phyloP scores from a whole-genome alignment of 2,329 filamentous ascomycete species.

The Arthroderma sp. region DNA sequence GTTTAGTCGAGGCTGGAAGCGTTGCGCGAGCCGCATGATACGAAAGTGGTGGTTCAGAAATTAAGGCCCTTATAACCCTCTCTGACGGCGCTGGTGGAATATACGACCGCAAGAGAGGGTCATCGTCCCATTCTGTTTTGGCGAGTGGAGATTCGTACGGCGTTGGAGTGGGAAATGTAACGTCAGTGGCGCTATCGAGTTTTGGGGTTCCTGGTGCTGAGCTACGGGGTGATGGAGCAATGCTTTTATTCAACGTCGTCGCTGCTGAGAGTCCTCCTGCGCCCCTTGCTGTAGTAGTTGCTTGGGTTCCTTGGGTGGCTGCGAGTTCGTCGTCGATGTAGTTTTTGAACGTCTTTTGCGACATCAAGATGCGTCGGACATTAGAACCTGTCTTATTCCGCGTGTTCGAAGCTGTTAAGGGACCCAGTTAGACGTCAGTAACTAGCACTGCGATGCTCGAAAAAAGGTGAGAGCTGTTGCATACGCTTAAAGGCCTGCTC shows the following conservation, averaged over 20 bases:
- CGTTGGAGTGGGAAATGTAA: constrained; percentile 1
- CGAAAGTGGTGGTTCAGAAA: constrained; percentile 34
- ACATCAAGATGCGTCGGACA: constrained; percentile 34
- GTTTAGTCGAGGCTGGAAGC: constrained; percentile 17
- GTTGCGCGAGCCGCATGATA: constrained; percentile 34
- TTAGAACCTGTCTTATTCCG: constrained; percentile 33
- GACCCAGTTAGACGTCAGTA: background rate
- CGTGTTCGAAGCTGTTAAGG: constrained; percentile 13
- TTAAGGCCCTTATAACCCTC: constrained; percentile 31
- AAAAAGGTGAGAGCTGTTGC: background rate
- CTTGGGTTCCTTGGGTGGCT: constrained; percentile 16
- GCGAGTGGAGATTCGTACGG: constrained; percentile 16
- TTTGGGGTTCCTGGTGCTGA: background rate
- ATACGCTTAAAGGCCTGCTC: constrained; percentile 31
- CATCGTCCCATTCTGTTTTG: constrained; percentile 26
- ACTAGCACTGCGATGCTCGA: background rate
- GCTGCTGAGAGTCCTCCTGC: constrained; percentile 12
- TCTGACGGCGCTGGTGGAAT: constrained; percentile 31
- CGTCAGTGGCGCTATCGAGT: background rate
- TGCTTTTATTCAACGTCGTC: constrained; percentile 7
- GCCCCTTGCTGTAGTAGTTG: constrained; percentile 12
- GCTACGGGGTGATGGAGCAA: constrained; percentile 3
- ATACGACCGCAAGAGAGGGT: constrained; percentile 30
- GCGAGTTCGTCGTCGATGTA: constrained; percentile 39
- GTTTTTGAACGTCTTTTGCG: constrained; percentile 38